phyloP scores from a whole-genome alignment of 164 flowering plant genomes.

The Chimonanthus salicifolius region DNA sequence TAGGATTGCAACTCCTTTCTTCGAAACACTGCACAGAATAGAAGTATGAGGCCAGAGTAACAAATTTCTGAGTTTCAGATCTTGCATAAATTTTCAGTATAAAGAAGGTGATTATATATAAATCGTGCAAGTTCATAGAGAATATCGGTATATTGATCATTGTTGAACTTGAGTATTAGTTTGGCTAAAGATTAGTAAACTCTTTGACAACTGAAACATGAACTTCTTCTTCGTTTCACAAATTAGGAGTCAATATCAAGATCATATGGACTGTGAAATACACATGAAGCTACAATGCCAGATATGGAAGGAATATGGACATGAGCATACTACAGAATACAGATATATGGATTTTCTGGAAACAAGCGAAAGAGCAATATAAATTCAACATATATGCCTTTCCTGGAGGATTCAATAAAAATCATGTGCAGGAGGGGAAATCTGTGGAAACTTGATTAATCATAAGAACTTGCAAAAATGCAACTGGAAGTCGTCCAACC shows the following conservation, averaged over 20 bases:
- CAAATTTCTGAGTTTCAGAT: not conserved
- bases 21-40: slow-evolving; percentile 21
- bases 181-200: no score
- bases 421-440: not conserved
- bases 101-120: not conserved
- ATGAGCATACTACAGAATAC: not conserved
- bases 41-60: not conserved
- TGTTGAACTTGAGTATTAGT: not conserved
- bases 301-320: not conserved
- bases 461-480: not conserved
- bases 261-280: not conserved
- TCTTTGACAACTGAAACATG: not conserved
- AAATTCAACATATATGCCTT: not conserved
- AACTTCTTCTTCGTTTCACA: not conserved
- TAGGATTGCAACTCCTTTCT: slow-evolving; percentile 27
- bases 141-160: not conserved
- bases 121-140: not conserved
- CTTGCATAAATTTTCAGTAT: not conserved
- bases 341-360: no score
- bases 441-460: not conserved
- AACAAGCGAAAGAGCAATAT: not conserved
- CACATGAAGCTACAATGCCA: not conserved
- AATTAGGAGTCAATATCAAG: not conserved
- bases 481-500: not conserved
- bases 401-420: not conserved